Conservation (phyloP, 2,329 filamentous ascomycete genomes). For the Lachnum nothofagi region DNA sequence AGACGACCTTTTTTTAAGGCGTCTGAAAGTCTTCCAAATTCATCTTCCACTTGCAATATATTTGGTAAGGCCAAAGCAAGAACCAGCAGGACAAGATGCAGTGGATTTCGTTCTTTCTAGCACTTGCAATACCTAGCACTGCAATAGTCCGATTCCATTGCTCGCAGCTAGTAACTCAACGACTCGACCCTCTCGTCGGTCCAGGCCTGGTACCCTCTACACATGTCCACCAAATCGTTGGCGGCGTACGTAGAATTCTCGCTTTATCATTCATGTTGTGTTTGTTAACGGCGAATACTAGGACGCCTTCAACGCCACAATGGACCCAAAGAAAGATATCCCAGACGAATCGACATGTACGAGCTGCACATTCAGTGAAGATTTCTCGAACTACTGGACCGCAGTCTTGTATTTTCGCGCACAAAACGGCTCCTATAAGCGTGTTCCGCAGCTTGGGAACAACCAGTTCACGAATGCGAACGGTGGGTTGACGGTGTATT, state of each 20-base stretch:
- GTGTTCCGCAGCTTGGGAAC: slow-evolving; percentile 33
- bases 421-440: slow-evolving; percentile 31
- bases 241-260: slow-evolving; percentile 9
- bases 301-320: slow-evolving; percentile 39
- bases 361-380: slow-evolving; percentile 34
- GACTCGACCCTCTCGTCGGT: slow-evolving; percentile 19
- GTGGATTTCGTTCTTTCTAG: slow-evolving; percentile 2
- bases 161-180: slow-evolving; percentile 17
- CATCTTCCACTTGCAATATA: not conserved
- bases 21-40: not conserved
- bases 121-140: not conserved
- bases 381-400: slow-evolving; percentile 36
- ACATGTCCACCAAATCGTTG: slow-evolving; percentile 19
- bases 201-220: slow-evolving; percentile 12
- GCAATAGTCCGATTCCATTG: slow-evolving; percentile 19
- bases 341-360: slow-evolving; percentile 31
- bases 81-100: slow-evolving; percentile 2
- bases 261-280: not conserved
- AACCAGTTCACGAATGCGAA: slow-evolving; percentile 32
- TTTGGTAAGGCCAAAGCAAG: not conserved
- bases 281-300: not conserved
- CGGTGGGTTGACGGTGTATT: slow-evolving; percentile 37
- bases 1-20: no score
- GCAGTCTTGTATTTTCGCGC: slow-evolving; percentile 31
- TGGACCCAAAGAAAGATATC: slow-evolving; percentile 30